These are phyloP conservation scores for Microsporum audouinii DNA, from an alignment of 2,329 filamentous ascomycete species.

Conservation along the genomic window DNA sequence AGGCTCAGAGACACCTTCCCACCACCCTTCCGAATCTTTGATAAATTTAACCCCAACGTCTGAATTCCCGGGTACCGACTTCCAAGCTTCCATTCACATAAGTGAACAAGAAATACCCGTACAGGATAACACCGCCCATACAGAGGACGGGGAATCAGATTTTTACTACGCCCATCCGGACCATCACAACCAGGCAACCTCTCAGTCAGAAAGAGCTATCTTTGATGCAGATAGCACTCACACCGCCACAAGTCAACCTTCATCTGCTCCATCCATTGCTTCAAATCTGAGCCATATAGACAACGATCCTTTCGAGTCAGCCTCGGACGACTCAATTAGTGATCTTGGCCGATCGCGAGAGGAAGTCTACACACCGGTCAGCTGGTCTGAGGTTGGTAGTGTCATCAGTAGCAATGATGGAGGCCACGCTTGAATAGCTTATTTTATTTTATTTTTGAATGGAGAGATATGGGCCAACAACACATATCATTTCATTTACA, in stretches of 20 bases:
- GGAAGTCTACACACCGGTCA: slow-evolving; percentile 29
- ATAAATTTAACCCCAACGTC: slow-evolving; percentile 38
- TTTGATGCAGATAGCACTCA: neutral
- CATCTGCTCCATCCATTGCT: slow-evolving; percentile 27
- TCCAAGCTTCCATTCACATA: slow-evolving; percentile 12
- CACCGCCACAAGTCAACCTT: slow-evolving; percentile 16
- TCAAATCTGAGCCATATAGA: slow-evolving; percentile 31
- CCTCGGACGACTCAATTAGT: slow-evolving; percentile 31
- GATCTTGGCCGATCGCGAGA: slow-evolving; percentile 25
- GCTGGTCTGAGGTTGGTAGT: slow-evolving; percentile 37
- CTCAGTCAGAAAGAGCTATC: slow-evolving; percentile 3
- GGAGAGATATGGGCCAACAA: neutral
- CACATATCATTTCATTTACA: neutral
- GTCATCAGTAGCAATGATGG: slow-evolving; percentile 33
- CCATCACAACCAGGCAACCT: slow-evolving; percentile 11
- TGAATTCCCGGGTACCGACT: slow-evolving; percentile 26
- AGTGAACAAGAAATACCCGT: slow-evolving; percentile 16
- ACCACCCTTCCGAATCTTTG: slow-evolving; percentile 32
- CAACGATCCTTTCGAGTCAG: slow-evolving; percentile 18
- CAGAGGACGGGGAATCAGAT: slow-evolving; percentile 22
- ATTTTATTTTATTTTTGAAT: neutral
- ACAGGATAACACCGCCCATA: slow-evolving; percentile 21
- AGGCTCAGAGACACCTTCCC: slow-evolving; percentile 25
- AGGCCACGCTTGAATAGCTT: slow-evolving; percentile 11
- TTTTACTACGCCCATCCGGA: slow-evolving; percentile 26